Evolutionary conservation across 1,284 basidiomycete genomes (phyloP).

Genomic region (Fomitopsis palustris): DNA sequence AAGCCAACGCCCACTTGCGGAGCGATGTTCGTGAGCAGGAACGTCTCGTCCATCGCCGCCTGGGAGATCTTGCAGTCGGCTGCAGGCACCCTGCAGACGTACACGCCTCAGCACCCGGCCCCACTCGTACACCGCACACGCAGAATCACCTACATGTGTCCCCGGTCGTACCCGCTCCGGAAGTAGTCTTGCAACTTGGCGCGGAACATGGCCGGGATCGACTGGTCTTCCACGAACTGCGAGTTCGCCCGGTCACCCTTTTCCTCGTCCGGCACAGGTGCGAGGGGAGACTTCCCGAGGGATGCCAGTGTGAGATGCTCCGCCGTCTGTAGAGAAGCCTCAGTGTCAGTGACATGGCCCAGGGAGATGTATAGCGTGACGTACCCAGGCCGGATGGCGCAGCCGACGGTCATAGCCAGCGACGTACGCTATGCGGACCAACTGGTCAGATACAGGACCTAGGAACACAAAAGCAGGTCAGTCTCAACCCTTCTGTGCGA

Average conservation of each 20-base stretch:
- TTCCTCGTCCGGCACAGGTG: conserved; percentile 31
- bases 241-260: conserved; percentile 74
- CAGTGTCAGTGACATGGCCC: neutral
- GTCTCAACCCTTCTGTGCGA: neutral
- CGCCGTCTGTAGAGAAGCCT: conserved; percentile 70
- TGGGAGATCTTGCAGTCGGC: conserved; percentile 93
- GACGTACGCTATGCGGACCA: conserved; percentile 81
- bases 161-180: conserved; percentile 92
- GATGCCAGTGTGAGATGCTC: conserved; percentile 86
- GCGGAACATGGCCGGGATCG: conserved; percentile 78
- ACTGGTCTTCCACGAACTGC: conserved; percentile 83
- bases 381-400: conserved; percentile 90
- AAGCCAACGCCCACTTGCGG: conserved; percentile 98
- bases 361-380: conserved; percentile 17
- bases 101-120: neutral
- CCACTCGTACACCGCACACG: neutral
- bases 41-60: conserved; percentile 96
- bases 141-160: conserved; percentile 76
- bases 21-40: conserved; percentile 93
- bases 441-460: conserved; percentile 84
- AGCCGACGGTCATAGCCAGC: conserved; percentile 89
- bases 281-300: conserved; percentile 48
- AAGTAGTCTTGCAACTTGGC: conserved; percentile 91
- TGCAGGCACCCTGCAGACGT: conserved; percentile 78
- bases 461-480: conserved; percentile 4